Percentiles rank a stretch among this genome's conserved stretches.
Conservation (phyloP, 2,329 filamentous ascomycete genomes). For the Calonectria pseudoturangicola region DNA sequence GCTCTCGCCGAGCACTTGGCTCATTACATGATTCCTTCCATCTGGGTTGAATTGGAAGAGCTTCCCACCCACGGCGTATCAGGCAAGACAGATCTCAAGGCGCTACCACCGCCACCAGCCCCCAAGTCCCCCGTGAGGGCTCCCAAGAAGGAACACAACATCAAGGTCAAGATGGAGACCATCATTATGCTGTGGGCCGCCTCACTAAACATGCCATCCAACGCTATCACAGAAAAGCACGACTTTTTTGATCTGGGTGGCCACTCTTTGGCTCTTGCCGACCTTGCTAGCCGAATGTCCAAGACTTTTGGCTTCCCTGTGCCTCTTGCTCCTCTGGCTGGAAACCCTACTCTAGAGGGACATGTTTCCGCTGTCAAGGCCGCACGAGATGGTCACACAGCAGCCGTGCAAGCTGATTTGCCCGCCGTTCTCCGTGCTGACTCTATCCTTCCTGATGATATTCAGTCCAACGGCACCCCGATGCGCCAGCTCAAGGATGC, state of each 20-base stretch:
- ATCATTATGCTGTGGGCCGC: constrained; percentile 84
- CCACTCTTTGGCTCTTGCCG: constrained; percentile 85
- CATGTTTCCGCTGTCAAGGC: constrained; percentile 83
- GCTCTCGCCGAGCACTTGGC: constrained; percentile 80
- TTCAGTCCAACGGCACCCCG: constrained; percentile 72
- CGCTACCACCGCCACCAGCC: constrained; percentile 78
- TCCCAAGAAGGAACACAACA: constrained; percentile 71
- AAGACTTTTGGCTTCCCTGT: constrained; percentile 84
- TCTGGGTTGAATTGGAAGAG: constrained; percentile 84
- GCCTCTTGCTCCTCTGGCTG: constrained; percentile 81
- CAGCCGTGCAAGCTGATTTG: constrained; percentile 84
- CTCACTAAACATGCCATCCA: constrained; percentile 78
- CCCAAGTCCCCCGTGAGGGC: constrained; percentile 65
- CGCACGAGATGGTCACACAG: constrained; percentile 82
- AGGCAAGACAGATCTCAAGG: constrained; percentile 85
- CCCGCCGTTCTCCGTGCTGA: constrained; percentile 82
- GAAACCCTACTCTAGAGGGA: constrained; percentile 81
- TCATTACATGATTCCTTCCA: constrained; percentile 87
- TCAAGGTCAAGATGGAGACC: constrained; percentile 79
- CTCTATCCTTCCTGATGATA: constrained; percentile 80
- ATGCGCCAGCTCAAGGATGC: constrained; percentile 78
- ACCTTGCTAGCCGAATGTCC: constrained; percentile 82
- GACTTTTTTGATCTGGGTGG: constrained; percentile 89
- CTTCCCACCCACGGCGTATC: constrained; percentile 86
- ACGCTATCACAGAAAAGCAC: constrained; percentile 79